Evolutionary conservation across 768 basidiomycete genomes (phyloP).

Genomic region (Mycena kentingensis): DNA sequence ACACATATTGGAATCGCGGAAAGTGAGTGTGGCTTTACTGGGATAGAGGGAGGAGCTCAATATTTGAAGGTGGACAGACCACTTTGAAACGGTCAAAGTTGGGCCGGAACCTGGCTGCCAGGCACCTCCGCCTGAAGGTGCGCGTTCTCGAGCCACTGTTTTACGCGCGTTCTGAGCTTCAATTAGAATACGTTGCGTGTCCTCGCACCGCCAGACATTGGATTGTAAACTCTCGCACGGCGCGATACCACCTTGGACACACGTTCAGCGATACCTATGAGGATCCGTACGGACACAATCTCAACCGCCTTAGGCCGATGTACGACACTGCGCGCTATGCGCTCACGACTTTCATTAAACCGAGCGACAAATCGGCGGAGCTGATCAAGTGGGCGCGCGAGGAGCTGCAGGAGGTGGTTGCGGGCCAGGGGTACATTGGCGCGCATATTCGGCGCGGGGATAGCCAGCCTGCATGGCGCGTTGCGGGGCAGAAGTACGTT

Average conservation of each 20-base stretch:
- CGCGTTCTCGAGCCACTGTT: constrained; percentile 7
- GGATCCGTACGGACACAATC: constrained; percentile 56
- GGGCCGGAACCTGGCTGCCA: constrained; percentile 63
- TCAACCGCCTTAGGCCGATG: constrained; percentile 60
- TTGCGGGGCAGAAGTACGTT: constrained; percentile 45
- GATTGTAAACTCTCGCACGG: constrained; percentile 66
- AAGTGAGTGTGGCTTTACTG: constrained; percentile 33
- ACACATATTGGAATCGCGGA: constrained; percentile 74
- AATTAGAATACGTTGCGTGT: constrained; percentile 68
- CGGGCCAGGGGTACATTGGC: constrained; percentile 44
- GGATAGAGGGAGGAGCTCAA: neutral
- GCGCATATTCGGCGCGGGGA: constrained; percentile 69
- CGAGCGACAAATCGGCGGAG: constrained; percentile 44
- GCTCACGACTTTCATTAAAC: constrained; percentile 53
- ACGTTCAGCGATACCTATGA: constrained; percentile 59
- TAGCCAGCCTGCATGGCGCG: constrained; percentile 46
- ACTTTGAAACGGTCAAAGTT: constrained; percentile 56
- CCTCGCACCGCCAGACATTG: constrained; percentile 58
- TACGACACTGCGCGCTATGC: constrained; percentile 51
- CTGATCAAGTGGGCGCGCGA: constrained; percentile 54
- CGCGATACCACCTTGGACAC: constrained; percentile 64
- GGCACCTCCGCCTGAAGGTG: constrained; percentile 66
- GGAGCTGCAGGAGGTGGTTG: constrained; percentile 39
- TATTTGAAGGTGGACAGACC: constrained; percentile 59
- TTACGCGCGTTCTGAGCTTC: constrained; percentile 7